Percentiles rank a stretch among this genome's conserved stretches.
phyloP scores from a whole-genome alignment of 2,329 filamentous ascomycete genomes.

The Fusarium floridanum region DNA sequence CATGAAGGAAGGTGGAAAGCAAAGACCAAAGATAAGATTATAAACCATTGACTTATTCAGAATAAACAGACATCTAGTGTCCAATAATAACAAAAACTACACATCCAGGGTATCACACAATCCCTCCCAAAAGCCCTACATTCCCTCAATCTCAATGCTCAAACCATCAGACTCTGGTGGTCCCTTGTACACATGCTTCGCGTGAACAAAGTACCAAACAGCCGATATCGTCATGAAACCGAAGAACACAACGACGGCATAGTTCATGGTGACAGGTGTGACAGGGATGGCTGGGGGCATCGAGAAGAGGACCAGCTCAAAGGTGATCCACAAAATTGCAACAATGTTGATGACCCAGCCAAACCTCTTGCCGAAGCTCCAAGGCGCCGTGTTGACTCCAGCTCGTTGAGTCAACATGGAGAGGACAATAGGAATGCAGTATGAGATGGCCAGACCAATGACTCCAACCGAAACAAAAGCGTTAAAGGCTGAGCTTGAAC shows the following conservation, averaged over 20 bases:
- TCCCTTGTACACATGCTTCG: slow-evolving; percentile 44
- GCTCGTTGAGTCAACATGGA: slow-evolving; percentile 74
- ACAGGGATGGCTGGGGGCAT: slow-evolving; percentile 76
- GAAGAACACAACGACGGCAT: slow-evolving; percentile 75
- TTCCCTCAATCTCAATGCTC: slow-evolving; percentile 5
- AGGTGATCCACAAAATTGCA: slow-evolving; percentile 76
- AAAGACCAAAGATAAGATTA: not conserved
- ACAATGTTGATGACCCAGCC: slow-evolving; percentile 76
- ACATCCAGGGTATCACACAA: not conserved
- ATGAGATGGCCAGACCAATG: slow-evolving; percentile 81
- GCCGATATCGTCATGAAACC: slow-evolving; percentile 71
- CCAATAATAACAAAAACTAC: not conserved
- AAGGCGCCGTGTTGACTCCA: slow-evolving; percentile 73
- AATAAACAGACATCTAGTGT: not conserved
- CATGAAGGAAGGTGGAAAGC: fast-evolving
- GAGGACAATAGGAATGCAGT: slow-evolving; percentile 81
- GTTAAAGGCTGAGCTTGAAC: slow-evolving; percentile 80
- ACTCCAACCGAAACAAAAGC: slow-evolving; percentile 84
- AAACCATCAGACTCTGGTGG: slow-evolving; percentile 42
- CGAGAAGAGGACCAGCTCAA: slow-evolving; percentile 81
- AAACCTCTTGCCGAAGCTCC: slow-evolving; percentile 73
- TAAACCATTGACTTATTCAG: not conserved
- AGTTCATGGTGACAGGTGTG: slow-evolving; percentile 71
- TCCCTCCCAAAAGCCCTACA: not conserved
- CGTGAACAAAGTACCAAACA: slow-evolving; percentile 71